A percentile compares a stretch with the other conserved stretches of the same genome.
phyloP scores from a whole-genome alignment of 306 rosid species.

The Elaeagnus macrophylla region DNA sequence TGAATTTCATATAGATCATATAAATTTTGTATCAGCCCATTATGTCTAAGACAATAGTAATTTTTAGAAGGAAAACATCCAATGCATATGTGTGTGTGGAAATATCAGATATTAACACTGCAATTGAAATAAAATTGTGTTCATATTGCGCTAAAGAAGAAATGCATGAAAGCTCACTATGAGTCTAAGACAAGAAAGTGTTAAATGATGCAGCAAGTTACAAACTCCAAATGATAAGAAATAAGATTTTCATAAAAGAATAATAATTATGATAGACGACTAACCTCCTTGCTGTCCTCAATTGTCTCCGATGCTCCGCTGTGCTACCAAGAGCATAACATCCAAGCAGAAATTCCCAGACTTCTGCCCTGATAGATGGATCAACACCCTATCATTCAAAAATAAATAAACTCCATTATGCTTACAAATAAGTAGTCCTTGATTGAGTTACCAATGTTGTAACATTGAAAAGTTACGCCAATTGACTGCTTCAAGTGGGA shows the following conservation, averaged over 20 bases:
- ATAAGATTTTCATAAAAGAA: not conserved
- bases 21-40: too few species aligned
- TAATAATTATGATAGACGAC: conserved; percentile 1
- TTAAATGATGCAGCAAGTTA: too few species aligned
- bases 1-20: too few species aligned
- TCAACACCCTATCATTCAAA: conserved; percentile 63
- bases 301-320: conserved; percentile 50
- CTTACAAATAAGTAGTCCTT: not conserved
- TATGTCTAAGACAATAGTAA: too few species aligned
- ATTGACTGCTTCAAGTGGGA: not conserved
- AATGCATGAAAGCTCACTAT: too few species aligned
- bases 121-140: too few species aligned
- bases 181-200: too few species aligned
- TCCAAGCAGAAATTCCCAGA: conserved; percentile 95
- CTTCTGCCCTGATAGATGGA: conserved; percentile 79
- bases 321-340: conserved; percentile 77
- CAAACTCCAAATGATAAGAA: not conserved
- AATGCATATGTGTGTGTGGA: too few species aligned
- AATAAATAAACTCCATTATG: conserved; percentile 10
- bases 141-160: too few species aligned
- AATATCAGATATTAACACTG: too few species aligned
- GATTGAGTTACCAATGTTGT: not conserved
- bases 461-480: not conserved
- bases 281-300: conserved; percentile 83
- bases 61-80: too few species aligned